Conservation (phyloP, 768 basidiomycete species). For the Russula earlei region DNA sequence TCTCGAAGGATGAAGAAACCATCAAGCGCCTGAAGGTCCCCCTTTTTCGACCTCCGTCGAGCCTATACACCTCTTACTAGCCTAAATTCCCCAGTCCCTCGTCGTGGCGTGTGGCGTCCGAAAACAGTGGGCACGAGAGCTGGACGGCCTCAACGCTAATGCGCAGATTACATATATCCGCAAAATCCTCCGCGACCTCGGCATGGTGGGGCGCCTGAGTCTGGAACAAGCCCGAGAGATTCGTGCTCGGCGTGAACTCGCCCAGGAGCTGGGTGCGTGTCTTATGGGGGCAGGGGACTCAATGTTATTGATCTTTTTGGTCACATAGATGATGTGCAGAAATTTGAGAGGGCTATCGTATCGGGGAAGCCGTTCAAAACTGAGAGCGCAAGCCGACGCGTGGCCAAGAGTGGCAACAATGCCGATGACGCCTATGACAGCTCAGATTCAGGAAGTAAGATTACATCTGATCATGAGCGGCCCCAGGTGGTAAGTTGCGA, state of each 20-base stretch:
- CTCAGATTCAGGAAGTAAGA: constrained; percentile 26
- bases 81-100: constrained; percentile 38
- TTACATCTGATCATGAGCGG: constrained; percentile 5
- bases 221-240: constrained; percentile 75
- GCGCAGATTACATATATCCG: constrained; percentile 60
- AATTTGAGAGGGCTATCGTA: constrained; percentile 48
- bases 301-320: neutral
- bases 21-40: constrained; percentile 66
- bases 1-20: constrained; percentile 58
- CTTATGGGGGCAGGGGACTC: neutral
- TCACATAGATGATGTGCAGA: constrained; percentile 59
- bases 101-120: constrained; percentile 70
- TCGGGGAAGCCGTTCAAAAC: constrained; percentile 25
- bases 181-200: constrained; percentile 56
- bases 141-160: constrained; percentile 44
- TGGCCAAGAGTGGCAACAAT: constrained; percentile 18
- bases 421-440: constrained; percentile 29
- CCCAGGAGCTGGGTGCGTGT: constrained; percentile 63
- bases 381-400: constrained; percentile 15
- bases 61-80: neutral
- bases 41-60: neutral
- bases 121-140: constrained; percentile 68
- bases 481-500: constrained; percentile 1
- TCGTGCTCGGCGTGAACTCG: constrained; percentile 65
- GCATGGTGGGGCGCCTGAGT: constrained; percentile 72